These are phyloP conservation scores for Ophiostoma fasciatum DNA, from an alignment of 2,329 filamentous ascomycete species.

Conservation along the genomic window DNA sequence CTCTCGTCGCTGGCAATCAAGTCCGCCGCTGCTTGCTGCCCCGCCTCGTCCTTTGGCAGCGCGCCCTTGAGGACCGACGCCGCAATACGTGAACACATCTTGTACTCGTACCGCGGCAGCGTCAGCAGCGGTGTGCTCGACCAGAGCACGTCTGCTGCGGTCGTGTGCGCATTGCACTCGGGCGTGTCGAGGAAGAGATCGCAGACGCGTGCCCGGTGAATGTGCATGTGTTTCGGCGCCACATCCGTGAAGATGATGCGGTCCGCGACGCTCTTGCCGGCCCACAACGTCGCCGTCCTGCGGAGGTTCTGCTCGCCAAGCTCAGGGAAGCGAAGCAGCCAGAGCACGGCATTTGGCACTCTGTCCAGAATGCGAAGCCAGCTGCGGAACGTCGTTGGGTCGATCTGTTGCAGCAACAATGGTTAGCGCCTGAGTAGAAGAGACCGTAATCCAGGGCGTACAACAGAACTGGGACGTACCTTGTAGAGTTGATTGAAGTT, in stretches of 20 bases:
- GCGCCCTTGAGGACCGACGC: constrained; percentile 87
- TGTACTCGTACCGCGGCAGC: constrained; percentile 81
- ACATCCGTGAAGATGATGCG: constrained; percentile 94
- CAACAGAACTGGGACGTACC: constrained; percentile 40
- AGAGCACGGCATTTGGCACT: constrained; percentile 78
- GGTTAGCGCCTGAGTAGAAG: too few species aligned
- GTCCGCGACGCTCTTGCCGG: constrained; percentile 66
- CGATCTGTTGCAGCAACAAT: too few species aligned
- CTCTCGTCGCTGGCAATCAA: constrained; percentile 65
- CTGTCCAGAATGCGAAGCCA: constrained; percentile 84
- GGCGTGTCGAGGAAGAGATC: constrained; percentile 95
- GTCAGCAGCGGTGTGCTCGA: constrained; percentile 88
- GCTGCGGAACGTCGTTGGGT: constrained; percentile 87
- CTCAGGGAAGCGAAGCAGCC: constrained; percentile 94
- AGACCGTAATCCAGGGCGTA: neutral
- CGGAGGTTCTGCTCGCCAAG: constrained; percentile 76
- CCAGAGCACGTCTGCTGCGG: constrained; percentile 92
- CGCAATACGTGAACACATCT: constrained; percentile 98
- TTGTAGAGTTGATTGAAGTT: constrained; percentile 99
- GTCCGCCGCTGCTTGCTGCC: constrained; percentile 52
- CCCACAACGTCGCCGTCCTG: constrained; percentile 70
- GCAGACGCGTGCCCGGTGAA: constrained; percentile 77
- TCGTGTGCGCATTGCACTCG: constrained; percentile 96
- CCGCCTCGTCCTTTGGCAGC: constrained; percentile 56
- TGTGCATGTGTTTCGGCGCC: constrained; percentile 86